Conservation (phyloP, 2,329 filamentous ascomycete species). For the Exophiala lecanii-corni region DNA sequence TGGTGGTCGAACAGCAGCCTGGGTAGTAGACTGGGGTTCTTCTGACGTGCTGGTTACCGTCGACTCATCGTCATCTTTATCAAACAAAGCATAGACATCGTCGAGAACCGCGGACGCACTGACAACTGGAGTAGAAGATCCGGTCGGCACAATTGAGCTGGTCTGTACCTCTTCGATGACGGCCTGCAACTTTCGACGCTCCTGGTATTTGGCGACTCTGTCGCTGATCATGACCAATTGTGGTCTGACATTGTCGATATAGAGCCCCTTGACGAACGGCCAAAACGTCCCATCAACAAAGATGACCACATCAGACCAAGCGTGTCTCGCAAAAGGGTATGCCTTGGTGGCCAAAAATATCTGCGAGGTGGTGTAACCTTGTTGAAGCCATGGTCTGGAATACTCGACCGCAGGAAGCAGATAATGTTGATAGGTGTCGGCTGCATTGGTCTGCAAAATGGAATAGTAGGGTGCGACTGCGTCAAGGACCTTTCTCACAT, state of each 20-base stretch:
- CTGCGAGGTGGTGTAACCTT: constrained; percentile 63
- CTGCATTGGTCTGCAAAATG: constrained; percentile 56
- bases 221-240: constrained; percentile 90
- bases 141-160: constrained; percentile 31
- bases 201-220: constrained; percentile 64
- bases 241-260: constrained; percentile 89
- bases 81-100: constrained; percentile 22
- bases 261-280: constrained; percentile 75
- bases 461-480: constrained; percentile 68
- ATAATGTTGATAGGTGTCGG: constrained; percentile 66
- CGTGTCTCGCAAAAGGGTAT: constrained; percentile 67
- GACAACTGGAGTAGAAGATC: constrained; percentile 20
- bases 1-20: constrained; percentile 7
- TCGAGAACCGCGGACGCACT: constrained; percentile 9
- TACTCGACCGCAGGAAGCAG: constrained; percentile 70
- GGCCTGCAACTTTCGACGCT: constrained; percentile 59
- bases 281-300: constrained; percentile 75
- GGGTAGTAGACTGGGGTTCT: constrained; percentile 25
- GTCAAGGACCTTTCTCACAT: constrained; percentile 60
- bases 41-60: constrained; percentile 27
- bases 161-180: constrained; percentile 52
- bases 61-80: constrained; percentile 20
- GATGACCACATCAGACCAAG: constrained; percentile 62
- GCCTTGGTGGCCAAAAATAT: constrained; percentile 64
- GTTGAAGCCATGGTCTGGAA: constrained; percentile 68